phyloP scores from a whole-genome alignment of 306 rosid genomes.

The Cicer cuneatum region DNA sequence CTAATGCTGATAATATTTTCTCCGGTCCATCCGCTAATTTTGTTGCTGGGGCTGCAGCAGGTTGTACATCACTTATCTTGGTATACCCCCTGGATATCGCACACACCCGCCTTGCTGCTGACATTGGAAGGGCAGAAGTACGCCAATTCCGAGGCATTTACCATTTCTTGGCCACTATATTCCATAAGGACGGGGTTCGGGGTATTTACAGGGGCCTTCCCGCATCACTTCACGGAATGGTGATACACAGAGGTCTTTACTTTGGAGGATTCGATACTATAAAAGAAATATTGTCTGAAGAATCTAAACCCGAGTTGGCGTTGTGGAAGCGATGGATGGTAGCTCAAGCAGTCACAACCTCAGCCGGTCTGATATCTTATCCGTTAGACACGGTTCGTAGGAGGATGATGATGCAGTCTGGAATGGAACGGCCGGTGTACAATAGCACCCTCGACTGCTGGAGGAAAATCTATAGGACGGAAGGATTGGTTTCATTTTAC shows the following conservation, averaged over 20 bases:
- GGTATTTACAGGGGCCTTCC: constrained; percentile 94
- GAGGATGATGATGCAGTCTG: constrained; percentile 99
- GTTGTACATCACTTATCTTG: constrained; percentile 79
- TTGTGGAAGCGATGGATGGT: constrained; percentile 88
- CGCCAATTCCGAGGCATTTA: constrained; percentile 88
- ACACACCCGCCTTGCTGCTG: constrained; percentile 97
- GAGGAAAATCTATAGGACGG: constrained; percentile 75
- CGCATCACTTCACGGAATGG: constrained; percentile 94
- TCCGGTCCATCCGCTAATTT: constrained; percentile 86
- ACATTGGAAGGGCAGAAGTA: constrained; percentile 68
- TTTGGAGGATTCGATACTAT: constrained; percentile 94
- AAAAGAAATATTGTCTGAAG: constrained; percentile 68
- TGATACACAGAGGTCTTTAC: constrained; percentile 87
- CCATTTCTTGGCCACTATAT: constrained; percentile 80
- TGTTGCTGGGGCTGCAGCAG: constrained; percentile 88
- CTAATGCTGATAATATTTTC: constrained; percentile 48
- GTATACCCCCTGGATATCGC: constrained; percentile 96
- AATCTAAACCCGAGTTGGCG: constrained; percentile 58
- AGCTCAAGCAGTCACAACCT: constrained; percentile 93
- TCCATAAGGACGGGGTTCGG: constrained; percentile 64
- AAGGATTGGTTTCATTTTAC: constrained; percentile 84
- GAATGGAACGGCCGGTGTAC: constrained; percentile 73
- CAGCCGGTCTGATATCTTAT: constrained; percentile 88
- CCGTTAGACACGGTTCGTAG: constrained; percentile 91
- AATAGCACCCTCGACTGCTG: constrained; percentile 79